Evolutionary conservation across 805 yeast genomes (phyloP), one percentile per base, ranked within the genome.

Genomic region (Zygosaccharomyces lentus): DNA sequence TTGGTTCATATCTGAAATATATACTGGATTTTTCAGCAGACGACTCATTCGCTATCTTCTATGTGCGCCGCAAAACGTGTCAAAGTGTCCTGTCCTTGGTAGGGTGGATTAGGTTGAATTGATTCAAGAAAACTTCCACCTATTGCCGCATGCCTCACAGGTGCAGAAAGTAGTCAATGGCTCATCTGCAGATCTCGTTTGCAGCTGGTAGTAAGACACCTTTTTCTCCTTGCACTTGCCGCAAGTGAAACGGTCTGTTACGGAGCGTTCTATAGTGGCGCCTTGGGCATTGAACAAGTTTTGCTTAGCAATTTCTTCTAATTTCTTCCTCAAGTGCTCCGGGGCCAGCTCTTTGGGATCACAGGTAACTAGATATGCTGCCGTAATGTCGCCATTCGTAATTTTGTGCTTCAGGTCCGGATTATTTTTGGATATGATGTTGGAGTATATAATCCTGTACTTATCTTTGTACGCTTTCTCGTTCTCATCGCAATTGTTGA

Each of bases 161-260:
- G 96, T 90, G 73, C 99, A 93, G 65, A 93, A 93, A 1, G 99
- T 93, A 6, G 99, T 93, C 60, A 93, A 77, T 49, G 99, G 99
- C 69, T 93, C 99, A 79, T 93, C 99, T 15, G 99, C 99, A 47
- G 96, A 87, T 69, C 99, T 77, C 27, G 99, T 93, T 74, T 93
- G 99, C 84, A 93, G 78, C 71, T 93, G 99, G 68, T 90, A 91
- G 67, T 93, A 93, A 57, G 95, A 85, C 34, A 93, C 99, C 73
- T 88, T 89, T 76, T 90, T 89, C 66, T 89, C 91, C 69, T 91
- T 93, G 78, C 99, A 93, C 67, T 91, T 93, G 41, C 98, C 97
- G 70, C 99, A 93, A 1, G 95, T 84, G 67, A 93, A 93, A 66
- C 98, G 76, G 66, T 91, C 98, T 6, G 99, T 93, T 31, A 88